Conservation (phyloP, 2,329 filamentous ascomycete genomes). For the Hymenoscyphus linearis region DNA sequence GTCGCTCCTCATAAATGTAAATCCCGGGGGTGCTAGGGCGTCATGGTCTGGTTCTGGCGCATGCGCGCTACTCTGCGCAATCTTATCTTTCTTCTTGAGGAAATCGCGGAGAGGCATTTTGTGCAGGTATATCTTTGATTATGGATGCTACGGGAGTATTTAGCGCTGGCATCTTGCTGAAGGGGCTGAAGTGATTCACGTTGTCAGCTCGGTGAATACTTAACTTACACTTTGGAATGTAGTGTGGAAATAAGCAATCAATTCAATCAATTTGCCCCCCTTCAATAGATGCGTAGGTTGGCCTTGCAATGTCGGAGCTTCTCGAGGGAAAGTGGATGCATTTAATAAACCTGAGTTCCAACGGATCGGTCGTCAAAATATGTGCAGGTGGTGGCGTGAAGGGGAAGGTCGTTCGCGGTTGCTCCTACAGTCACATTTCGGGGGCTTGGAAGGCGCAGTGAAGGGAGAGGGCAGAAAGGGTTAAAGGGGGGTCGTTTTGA, state of each 20-base stretch:
- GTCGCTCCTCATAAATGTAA: conserved; percentile 83
- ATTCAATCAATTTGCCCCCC: conserved; percentile 8
- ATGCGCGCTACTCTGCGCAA: conserved; percentile 35
- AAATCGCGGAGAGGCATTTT: conserved; percentile 56
- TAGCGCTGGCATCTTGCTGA: not conserved
- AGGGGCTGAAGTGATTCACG: conserved; percentile 2
- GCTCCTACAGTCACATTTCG: conserved; percentile 9
- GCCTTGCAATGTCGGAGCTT: conserved; percentile 19
- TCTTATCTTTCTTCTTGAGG: conserved; percentile 57
- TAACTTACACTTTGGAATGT: not conserved
- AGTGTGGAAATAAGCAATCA: conserved; percentile 9
- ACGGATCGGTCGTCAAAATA: not conserved
- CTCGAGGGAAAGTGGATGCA: conserved; percentile 12
- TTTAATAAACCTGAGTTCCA: conserved; percentile 1
- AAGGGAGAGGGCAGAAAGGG: conserved; percentile 5
- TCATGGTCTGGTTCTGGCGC: conserved; percentile 28
- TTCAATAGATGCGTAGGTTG: conserved; percentile 19
- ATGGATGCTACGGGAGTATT: not conserved
- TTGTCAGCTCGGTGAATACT: conserved; percentile 3
- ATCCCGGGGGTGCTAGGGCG: conserved; percentile 46
- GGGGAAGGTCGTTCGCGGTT: conserved; percentile 12
- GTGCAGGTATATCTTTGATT: not conserved
- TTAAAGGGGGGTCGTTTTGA: conserved; percentile 4
- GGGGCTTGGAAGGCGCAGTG: not conserved
- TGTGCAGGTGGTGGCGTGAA: not conserved